Percentiles rank a stretch among this genome's conserved stretches.
Conservation (phyloP, 139 green algal genomes). For the Tetradesmus obliquus region DNA sequence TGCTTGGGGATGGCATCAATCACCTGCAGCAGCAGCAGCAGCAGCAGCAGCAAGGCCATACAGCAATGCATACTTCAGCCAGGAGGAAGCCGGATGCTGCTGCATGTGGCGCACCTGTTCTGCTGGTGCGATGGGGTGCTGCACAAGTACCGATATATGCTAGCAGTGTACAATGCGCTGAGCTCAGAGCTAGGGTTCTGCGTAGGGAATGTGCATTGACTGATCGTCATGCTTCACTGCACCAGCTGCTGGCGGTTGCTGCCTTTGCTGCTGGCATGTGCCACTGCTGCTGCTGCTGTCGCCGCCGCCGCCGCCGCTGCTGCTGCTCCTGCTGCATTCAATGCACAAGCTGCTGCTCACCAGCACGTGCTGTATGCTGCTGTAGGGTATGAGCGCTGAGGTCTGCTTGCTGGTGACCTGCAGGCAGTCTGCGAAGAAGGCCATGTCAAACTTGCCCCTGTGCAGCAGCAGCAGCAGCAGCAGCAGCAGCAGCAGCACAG, state of each 20-base stretch:
- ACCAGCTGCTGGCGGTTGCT: neutral
- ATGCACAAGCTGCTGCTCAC: neutral
- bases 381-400: slow-evolving; percentile 13
- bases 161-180: too few species aligned
- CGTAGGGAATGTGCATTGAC: too few species aligned
- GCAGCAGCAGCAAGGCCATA: neutral
- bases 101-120: too few species aligned
- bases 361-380: slow-evolving; percentile 40
- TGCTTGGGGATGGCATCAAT: slow-evolving; percentile 41
- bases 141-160: neutral
- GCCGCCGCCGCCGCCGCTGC: too few species aligned
- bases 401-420: slow-evolving; percentile 35
- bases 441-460: slow-evolving; percentile 42
- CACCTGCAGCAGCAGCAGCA: slow-evolving; percentile 13
- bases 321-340: neutral
- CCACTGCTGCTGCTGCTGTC: neutral
- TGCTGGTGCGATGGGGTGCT: neutral
- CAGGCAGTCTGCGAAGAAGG: slow-evolving; percentile 23
- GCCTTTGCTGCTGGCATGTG: neutral
- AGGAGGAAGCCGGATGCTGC: neutral
- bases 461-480: neutral
- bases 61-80: neutral
- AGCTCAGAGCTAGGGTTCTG: too few species aligned
- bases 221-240: too few species aligned
- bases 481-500: neutral